These are phyloP conservation scores for Acacia melanoxylon DNA, from an alignment of 306 rosid species.

Conservation along the genomic window DNA sequence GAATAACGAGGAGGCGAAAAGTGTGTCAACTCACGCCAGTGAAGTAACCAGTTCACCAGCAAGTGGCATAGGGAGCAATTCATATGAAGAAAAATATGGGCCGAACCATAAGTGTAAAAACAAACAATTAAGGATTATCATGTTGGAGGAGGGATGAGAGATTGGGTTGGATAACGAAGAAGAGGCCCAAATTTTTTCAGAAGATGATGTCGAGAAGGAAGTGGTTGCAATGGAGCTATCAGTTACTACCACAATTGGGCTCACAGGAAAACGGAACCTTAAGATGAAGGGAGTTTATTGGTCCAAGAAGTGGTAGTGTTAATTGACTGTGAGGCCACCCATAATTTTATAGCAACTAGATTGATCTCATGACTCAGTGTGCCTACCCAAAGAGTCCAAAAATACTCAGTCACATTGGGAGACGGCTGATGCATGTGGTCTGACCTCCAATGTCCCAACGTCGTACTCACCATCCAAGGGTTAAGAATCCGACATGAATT, in stretches of 20 bases:
- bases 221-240: neutral
- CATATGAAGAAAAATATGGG: no score
- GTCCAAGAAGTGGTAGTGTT: no score
- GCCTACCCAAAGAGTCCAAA: fast-evolving
- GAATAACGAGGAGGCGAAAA: no score
- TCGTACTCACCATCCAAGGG: neutral
- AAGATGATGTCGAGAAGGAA: neutral
- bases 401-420: neutral
- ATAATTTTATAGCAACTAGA: no score
- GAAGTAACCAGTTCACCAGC: fast-evolving
- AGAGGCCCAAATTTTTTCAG: neutral
- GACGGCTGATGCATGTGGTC: fast-evolving
- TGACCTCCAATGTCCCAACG: neutral
- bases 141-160: neutral
- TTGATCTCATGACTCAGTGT: no score
- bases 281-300: neutral
- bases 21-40: fast-evolving
- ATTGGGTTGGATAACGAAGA: neutral
- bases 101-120: neutral
- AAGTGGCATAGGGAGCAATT: fast-evolving
- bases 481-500: fast-evolving
- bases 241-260: neutral
- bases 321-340: neutral
- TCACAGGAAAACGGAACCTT: neutral
- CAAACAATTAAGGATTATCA: no score